phyloP scores from a whole-genome alignment of 108 stramenopile genomes.

The Hondaea fermentalgiana region DNA sequence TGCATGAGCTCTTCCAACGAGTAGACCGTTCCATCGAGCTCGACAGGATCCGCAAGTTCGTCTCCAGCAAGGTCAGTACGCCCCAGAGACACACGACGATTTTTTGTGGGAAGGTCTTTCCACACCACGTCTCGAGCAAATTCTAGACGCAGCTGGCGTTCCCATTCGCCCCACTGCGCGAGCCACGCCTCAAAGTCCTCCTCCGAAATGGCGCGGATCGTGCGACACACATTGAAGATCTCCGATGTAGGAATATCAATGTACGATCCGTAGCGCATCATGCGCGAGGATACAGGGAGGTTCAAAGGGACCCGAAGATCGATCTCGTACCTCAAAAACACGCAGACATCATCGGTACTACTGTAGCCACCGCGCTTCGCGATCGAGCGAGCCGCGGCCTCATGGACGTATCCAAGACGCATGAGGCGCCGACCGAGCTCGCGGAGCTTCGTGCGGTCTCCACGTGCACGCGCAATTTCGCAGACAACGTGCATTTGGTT shows the following conservation, averaged over 20 bases:
- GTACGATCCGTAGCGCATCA: background rate
- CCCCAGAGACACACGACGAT: background rate
- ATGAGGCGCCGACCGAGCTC: background rate
- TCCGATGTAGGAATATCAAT: background rate
- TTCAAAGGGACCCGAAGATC: background rate
- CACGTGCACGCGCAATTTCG: background rate
- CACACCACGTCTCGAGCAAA: background rate
- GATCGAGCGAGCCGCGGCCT: background rate
- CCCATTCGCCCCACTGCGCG: background rate
- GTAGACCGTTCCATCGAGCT: background rate
- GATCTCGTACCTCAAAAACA: background rate
- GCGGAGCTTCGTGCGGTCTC: background rate
- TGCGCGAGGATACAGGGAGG: background rate
- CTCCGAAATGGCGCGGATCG: background rate
- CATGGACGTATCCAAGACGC: background rate
- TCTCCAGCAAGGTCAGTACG: background rate
- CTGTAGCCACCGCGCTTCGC: background rate
- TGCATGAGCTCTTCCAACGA: background rate
- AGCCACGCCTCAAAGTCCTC: slow-evolving; percentile 3
- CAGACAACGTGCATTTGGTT: background rate
- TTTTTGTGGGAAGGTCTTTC: background rate
- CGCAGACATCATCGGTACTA: background rate
- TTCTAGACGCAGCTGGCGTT: background rate
- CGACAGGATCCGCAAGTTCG: background rate
- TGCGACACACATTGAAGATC: background rate